Conservation (phyloP, 116 monocot species). For the Zostera marina region DNA sequence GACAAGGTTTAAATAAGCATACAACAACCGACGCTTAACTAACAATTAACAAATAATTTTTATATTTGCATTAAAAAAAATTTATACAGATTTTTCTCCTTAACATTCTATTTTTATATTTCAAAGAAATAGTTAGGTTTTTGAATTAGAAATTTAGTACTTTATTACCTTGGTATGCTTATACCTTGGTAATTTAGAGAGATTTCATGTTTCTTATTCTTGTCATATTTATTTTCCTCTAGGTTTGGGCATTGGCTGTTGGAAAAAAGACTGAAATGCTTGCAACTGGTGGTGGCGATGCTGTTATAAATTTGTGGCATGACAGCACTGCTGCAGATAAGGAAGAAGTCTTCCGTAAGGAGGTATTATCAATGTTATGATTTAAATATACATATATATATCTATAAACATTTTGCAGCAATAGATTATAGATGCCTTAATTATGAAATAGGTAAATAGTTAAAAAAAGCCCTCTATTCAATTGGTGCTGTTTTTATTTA, state of each 20-base stretch:
- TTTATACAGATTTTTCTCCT: no score
- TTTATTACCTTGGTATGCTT: neutral
- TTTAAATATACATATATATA: neutral
- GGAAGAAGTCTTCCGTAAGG: constrained; percentile 66
- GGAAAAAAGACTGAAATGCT: constrained; percentile 89
- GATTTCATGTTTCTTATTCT: neutral
- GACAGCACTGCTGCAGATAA: constrained; percentile 70
- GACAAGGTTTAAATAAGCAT: constrained; percentile 44
- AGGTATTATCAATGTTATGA: constrained; percentile 19
- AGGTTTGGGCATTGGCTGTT: constrained; percentile 96
- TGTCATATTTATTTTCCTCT: constrained; percentile 6
- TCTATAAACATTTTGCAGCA: no score
- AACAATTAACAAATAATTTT: no score
- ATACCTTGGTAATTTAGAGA: no score
- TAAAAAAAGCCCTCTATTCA: no score
- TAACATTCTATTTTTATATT: no score
- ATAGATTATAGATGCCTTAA: no score
- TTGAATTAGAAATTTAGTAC: neutral
- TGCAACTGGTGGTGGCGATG: constrained; percentile 87
- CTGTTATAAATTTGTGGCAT: constrained; percentile 74
- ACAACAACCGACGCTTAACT: no score
- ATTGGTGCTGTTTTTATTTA: no score
- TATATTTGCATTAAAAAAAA: no score
- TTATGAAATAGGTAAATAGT: no score
- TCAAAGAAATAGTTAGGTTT: no score